These are phyloP conservation scores for Sporothrix pseudoabietina DNA, from an alignment of 2,329 filamentous ascomycete genomes.

Conservation along the genomic window DNA sequence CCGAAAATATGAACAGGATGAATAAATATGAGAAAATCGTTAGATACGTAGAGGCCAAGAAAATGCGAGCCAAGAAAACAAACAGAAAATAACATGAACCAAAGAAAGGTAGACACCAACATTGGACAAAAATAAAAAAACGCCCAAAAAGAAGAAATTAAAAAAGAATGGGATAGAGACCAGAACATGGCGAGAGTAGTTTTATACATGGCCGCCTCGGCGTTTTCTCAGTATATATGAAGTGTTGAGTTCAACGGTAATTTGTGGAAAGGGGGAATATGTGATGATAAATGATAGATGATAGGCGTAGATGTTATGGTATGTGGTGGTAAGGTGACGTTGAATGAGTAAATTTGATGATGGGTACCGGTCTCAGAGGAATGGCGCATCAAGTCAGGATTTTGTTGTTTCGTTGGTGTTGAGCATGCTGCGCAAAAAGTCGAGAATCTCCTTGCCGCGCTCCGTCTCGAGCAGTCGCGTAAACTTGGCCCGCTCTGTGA, in stretches of 20 bases:
- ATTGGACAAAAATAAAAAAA: not conserved
- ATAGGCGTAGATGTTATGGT: not conserved
- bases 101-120: not conserved
- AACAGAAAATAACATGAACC: not conserved
- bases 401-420: constrained; percentile 24
- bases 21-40: not conserved
- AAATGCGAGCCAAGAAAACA: not conserved
- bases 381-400: not conserved
- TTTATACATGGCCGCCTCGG: not conserved
- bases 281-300: not conserved
- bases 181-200: not conserved
- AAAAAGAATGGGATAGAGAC: not conserved
- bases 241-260: not conserved
- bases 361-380: not conserved
- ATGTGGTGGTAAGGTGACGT: not conserved
- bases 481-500: constrained; percentile 30
- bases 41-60: not conserved
- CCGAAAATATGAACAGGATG: not conserved
- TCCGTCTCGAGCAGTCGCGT: constrained; percentile 31
- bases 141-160: not conserved
- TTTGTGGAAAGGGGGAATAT: not conserved
- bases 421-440: constrained; percentile 34
- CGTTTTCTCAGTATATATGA: not conserved
- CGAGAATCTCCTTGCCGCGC: constrained; percentile 32
- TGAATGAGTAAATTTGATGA: not conserved